These are phyloP conservation scores for Akanthomyces uredinophilus DNA, from an alignment of 2,329 filamentous ascomycete species.

Conservation along the genomic window DNA sequence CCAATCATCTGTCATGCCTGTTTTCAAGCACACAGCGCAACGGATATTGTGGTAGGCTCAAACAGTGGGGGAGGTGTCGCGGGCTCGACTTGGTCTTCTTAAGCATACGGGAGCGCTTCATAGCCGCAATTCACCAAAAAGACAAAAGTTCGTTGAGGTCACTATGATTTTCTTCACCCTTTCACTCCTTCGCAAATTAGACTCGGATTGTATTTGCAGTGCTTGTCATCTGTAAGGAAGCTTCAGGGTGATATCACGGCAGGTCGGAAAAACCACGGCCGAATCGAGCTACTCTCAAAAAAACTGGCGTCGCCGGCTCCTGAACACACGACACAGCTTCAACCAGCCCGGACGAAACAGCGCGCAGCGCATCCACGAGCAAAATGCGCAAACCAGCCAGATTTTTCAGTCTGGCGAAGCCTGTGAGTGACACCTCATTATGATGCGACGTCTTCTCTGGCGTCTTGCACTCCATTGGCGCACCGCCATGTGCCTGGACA, in stretches of 20 bases:
- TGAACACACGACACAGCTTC: conserved; percentile 12
- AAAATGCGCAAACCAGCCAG: conserved; percentile 52
- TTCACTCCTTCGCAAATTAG: not conserved
- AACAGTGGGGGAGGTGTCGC: no score
- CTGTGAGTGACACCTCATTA: conserved; percentile 43
- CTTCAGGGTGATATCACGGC: not conserved
- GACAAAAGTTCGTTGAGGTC: no score
- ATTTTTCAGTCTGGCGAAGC: conserved; percentile 62
- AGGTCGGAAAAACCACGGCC: conserved; percentile 25
- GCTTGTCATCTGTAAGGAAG: not conserved
- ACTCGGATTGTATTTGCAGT: not conserved
- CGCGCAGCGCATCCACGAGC: conserved; percentile 25
- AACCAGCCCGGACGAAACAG: conserved; percentile 10
- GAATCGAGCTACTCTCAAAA: conserved; percentile 23
- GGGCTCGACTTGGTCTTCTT: no score
- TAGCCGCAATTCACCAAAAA: no score
- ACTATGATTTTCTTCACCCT: no score
- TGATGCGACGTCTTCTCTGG: not conserved
- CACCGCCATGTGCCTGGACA: not conserved
- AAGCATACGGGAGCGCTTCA: no score
- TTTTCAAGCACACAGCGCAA: no score
- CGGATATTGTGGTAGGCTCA: no score
- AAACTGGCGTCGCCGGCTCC: conserved; percentile 21
- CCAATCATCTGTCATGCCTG: no score
- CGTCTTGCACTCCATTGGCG: not conserved